Conservation (phyloP, 163 green algal species). For the Botryococcus braunii region DNA sequence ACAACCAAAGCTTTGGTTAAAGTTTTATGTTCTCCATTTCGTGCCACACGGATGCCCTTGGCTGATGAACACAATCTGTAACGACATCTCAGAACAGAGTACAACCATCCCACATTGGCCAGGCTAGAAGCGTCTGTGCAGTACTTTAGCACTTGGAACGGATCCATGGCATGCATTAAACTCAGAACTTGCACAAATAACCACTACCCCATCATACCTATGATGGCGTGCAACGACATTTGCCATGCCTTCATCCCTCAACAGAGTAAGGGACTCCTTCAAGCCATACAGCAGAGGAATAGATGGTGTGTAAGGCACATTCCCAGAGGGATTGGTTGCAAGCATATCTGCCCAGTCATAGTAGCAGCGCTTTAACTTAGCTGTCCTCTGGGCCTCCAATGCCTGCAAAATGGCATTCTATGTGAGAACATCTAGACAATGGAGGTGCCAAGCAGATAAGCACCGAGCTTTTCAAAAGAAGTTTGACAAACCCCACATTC, state of each 20-base stretch:
- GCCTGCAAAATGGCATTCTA: slow-evolving; percentile 51
- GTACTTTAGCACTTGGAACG: no score
- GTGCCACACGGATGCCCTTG: no score
- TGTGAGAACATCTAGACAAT: not conserved
- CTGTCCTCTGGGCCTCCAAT: slow-evolving; percentile 57
- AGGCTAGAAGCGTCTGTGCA: no score
- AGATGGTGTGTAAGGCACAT: slow-evolving; percentile 71
- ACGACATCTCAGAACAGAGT: no score
- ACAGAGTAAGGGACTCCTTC: slow-evolving; percentile 58
- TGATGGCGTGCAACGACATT: slow-evolving; percentile 83
- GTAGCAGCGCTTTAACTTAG: slow-evolving; percentile 74
- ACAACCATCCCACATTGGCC: no score
- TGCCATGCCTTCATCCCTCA: slow-evolving; percentile 70
- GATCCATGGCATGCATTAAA: no score
- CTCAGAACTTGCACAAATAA: no score
- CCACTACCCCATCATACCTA: slow-evolving; percentile 24
- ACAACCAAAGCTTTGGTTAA: no score
- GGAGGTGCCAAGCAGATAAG: not conserved
- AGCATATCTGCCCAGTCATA: slow-evolving; percentile 74
- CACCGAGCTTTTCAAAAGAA: not conserved
- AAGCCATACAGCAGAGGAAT: slow-evolving; percentile 88
- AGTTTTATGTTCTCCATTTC: no score
- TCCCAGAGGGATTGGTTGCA: slow-evolving; percentile 62
- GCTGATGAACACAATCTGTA: no score
- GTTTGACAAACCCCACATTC: no score